Base-by-base conservation (phyloP, 257 asterid genomes). In the Schizonepeta tenuifolia region DNA sequence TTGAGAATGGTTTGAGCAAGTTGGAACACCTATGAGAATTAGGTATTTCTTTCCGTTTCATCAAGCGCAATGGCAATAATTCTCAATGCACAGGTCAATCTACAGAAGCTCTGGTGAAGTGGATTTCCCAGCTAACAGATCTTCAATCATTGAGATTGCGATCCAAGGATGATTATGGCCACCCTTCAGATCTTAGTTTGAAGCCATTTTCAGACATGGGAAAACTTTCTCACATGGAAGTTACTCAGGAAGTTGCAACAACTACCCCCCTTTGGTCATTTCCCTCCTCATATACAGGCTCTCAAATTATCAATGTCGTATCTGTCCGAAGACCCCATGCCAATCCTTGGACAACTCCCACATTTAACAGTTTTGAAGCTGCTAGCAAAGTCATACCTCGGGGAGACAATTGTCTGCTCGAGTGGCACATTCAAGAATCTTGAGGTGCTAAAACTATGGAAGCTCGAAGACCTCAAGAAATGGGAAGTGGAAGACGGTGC, bases 91-190 rank as follows among this genome's bases (percentile, higher is more conserved):
- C 10, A 22, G 4, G 20, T 61, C 57, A 26, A 15, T 46, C 40
- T 11, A 31, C 40, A 17, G 24, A 38, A 26, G 66, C 50, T n/a
- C 15, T 75, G 65, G 71, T 41, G 33, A 20, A 40, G 0, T 75
- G 75, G 80, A 38, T 75, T 18, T 75, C 80, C 28, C 0, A 47
- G 65, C 75, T 69, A 11, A 69, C 20, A 0, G 31, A 3, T 51
- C 75, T 75, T 41, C 75, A 43, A 57, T 70, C 69, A 9, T 22
- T 75, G 60, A 75, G 75, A 71, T 18, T 75, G 65, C 55, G 71
- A 33, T 75, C 80, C 31, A 68, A 17, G 15, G 66, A 75, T 10
- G 75, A 75, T 44, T 38, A 14, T 1, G 80, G 75, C 1, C 0
- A 6, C 26, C 71, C 75, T 60, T 54, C 40, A 7, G n/a, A 50